Conservation (phyloP, 2,329 filamentous ascomycete species). For the Nannizziopsis barbatae region DNA sequence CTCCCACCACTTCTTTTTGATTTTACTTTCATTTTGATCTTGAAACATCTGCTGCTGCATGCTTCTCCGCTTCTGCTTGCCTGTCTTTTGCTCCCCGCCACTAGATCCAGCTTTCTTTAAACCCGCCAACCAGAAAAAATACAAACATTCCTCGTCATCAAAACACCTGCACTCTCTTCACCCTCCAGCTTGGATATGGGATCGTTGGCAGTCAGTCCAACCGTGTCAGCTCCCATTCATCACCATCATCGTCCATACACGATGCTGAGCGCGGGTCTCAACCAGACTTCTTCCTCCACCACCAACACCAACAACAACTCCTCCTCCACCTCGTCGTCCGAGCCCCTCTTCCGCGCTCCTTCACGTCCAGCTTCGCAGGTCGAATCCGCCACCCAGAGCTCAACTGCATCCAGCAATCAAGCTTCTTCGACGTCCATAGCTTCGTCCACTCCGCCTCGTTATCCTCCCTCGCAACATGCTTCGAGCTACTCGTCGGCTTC, state of each 20-base stretch:
- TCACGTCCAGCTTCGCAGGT: constrained; percentile 1
- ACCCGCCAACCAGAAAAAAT: neutral
- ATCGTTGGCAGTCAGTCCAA: constrained; percentile 54
- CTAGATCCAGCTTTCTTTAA: neutral
- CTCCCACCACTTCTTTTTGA: too few species aligned
- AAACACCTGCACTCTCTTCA: neutral
- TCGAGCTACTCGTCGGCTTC: constrained; percentile 6
- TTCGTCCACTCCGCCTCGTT: constrained; percentile 1
- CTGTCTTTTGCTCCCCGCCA: neutral
- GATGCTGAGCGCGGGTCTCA: constrained; percentile 10
- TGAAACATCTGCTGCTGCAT: neutral
- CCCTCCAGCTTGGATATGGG: constrained; percentile 42
- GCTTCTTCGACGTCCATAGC: constrained; percentile 18
- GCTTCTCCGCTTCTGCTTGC: neutral
- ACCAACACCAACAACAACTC: too few species aligned
- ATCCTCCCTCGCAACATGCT: constrained; percentile 4
- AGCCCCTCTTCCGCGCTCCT: constrained; percentile 1
- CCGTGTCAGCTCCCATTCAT: constrained; percentile 55
- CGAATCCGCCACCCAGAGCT: constrained; percentile 15
- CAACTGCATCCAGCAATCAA: constrained; percentile 17
- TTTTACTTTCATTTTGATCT: too few species aligned
- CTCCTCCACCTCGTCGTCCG: neutral
- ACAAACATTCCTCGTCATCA: neutral
- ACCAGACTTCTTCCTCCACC: constrained; percentile 3
- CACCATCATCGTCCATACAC: constrained; percentile 46